phyloP scores from a whole-genome alignment of 441 rosid genomes.

The Corymbia calophylla region DNA sequence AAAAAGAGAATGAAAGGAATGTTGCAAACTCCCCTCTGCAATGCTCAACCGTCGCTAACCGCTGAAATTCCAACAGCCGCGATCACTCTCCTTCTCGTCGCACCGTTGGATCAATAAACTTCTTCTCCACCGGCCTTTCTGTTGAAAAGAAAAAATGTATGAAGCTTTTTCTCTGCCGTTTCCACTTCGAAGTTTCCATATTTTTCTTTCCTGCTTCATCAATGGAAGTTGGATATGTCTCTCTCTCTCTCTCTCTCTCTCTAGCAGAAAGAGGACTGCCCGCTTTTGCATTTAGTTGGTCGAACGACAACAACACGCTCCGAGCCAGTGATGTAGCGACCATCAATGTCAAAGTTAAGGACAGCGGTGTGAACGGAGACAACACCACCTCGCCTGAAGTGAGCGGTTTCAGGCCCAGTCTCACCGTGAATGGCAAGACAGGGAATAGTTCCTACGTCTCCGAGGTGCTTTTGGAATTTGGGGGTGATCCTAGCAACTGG shows the following conservation, averaged over 20 bases:
- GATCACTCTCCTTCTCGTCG: not conserved
- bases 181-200: not conserved
- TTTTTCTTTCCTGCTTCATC: not conserved
- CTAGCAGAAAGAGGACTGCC: conserved; percentile 39
- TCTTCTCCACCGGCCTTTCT: not conserved
- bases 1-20: too few relatives aligned
- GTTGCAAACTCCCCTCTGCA: not conserved
- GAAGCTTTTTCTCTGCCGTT: not conserved
- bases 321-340: conserved; percentile 51
- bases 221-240: not conserved
- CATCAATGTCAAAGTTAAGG: conserved; percentile 44
- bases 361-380: conserved; percentile 31
- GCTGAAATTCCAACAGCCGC: conserved; percentile 4
- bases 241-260: not conserved
- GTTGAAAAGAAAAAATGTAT: not conserved
- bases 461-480: conserved; percentile 39
- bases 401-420: conserved; percentile 43
- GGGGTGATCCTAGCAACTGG: conserved; percentile 39
- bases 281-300: conserved; percentile 72
- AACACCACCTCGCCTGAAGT: conserved; percentile 34
- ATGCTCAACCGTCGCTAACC: conserved; percentile 20
- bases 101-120: not conserved
- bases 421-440: conserved; percentile 51
- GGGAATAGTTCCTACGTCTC: conserved; percentile 67
- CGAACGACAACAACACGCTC: conserved; percentile 43